Percentiles rank a stretch among this genome's conserved stretches.
These are phyloP conservation scores for Boletus speciosus DNA, from an alignment of 768 basidiomycete species.

Conservation along the genomic window DNA sequence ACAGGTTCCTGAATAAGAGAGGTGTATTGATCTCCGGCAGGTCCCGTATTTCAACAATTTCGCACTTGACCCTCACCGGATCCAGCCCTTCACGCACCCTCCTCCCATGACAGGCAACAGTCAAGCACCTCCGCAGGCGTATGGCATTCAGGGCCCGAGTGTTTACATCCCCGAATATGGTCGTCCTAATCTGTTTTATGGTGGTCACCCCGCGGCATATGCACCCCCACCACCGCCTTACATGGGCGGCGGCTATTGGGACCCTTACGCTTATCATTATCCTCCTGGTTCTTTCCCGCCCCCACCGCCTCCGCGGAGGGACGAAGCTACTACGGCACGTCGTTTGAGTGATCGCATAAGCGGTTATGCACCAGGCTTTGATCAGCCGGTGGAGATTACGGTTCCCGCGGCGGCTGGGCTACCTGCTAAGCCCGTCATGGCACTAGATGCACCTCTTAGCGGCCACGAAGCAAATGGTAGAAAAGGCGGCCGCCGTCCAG, in stretches of 20 bases:
- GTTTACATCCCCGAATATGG: conserved; percentile 49
- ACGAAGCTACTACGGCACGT: conserved; percentile 56
- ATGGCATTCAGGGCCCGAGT: conserved; percentile 65
- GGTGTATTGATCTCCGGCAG: conserved; percentile 39
- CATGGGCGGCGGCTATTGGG: conserved; percentile 42
- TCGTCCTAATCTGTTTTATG: conserved; percentile 39
- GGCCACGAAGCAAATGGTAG: conserved; percentile 31
- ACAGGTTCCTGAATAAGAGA: conserved; percentile 5
- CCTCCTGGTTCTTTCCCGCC: conserved; percentile 35
- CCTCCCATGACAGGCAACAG: conserved; percentile 64
- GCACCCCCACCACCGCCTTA: conserved; percentile 38
- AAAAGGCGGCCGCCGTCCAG: conserved; percentile 39
- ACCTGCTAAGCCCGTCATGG: conserved; percentile 71
- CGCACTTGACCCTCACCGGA: conserved; percentile 91
- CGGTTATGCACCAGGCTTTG: conserved; percentile 59
- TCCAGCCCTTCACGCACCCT: conserved; percentile 80
- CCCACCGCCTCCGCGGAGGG: conserved; percentile 46
- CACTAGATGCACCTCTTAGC: conserved; percentile 50
- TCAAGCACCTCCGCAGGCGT: conserved; percentile 82
- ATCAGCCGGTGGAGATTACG: conserved; percentile 39
- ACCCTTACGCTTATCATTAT: conserved; percentile 43
- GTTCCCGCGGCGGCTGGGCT: conserved; percentile 68
- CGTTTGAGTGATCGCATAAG: conserved; percentile 79
- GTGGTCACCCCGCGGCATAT: conserved; percentile 34
- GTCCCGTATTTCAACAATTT: conserved; percentile 93